phyloP scores from a whole-genome alignment of 2,329 filamentous ascomycete genomes.

The Paecilomyces sp. region DNA sequence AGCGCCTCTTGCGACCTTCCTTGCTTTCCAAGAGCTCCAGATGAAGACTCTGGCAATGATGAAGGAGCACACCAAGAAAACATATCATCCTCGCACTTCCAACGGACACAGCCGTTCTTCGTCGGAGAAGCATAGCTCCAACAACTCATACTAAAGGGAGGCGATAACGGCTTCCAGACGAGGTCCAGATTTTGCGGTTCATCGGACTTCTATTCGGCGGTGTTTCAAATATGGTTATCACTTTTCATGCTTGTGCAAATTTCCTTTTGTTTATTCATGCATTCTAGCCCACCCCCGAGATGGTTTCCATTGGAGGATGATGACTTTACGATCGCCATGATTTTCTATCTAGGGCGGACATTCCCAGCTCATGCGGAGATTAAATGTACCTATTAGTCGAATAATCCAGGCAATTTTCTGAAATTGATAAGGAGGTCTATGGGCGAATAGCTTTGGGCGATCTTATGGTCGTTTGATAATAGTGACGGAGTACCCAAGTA shows the following conservation, averaged over 20 bases:
- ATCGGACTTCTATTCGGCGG: neutral
- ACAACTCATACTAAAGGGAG: neutral
- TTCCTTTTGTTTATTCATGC: neutral
- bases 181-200: neutral
- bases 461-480: too few species aligned
- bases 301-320: neutral
- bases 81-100: constrained; percentile 6
- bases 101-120: constrained; percentile 4
- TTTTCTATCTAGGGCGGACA: neutral
- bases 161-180: neutral
- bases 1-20: constrained; percentile 30
- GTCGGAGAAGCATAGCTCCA: constrained; percentile 1
- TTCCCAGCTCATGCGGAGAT: neutral
- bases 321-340: neutral
- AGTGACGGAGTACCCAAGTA: too few species aligned
- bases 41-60: constrained; percentile 25
- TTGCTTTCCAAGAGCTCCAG: constrained; percentile 32
- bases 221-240: neutral
- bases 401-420: neutral
- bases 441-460: too few species aligned
- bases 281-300: neutral
- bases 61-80: constrained; percentile 21
- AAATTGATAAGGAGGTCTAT: too few species aligned
- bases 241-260: neutral
- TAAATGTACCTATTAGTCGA: neutral